Evolutionary conservation across 192 early-diverging fungal genomes (phyloP).

Genomic region (Rhizoclosmatium sp.): DNA sequence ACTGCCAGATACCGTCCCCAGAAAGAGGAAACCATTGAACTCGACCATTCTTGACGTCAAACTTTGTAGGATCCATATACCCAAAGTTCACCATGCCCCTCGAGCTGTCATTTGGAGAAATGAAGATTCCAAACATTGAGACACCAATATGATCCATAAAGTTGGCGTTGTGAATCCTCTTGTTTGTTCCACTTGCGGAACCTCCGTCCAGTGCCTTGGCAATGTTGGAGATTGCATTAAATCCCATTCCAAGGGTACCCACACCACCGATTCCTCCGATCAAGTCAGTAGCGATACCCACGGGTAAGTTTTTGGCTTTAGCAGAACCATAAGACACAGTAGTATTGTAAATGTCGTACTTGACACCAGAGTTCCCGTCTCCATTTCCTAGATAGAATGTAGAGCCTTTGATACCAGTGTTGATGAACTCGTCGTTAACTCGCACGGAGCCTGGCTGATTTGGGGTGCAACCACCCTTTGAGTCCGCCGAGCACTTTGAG

Average conservation of each 20-base stretch:
- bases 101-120: conserved; percentile 12
- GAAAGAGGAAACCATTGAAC: conserved; percentile 12
- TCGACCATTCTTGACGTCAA: background rate
- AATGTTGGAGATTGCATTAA: background rate
- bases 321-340: conserved; percentile 32
- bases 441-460: background rate
- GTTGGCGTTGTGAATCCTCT: conserved; percentile 10
- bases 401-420: background rate
- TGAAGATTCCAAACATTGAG: conserved; percentile 10
- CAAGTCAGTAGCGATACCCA: conserved; percentile 14
- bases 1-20: conserved; percentile 13
- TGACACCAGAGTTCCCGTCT: conserved; percentile 7
- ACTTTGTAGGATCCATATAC: background rate
- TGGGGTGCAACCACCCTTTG: conserved; percentile 11
- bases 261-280: background rate
- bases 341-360: conserved; percentile 18
- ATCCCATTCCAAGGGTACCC: conserved; percentile 9
- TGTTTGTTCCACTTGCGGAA: background rate
- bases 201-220: background rate
- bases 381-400: background rate
- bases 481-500: conserved; percentile 54
- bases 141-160: conserved; percentile 7
- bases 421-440: background rate
- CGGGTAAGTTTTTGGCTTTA: conserved; percentile 23
- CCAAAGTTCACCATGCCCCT: conserved; percentile 26